Percentiles rank a stretch among this genome's conserved stretches.
Evolutionary conservation across 352 stramenopile genomes (phyloP).

Genomic region (Pythium brachiatum): DNA sequence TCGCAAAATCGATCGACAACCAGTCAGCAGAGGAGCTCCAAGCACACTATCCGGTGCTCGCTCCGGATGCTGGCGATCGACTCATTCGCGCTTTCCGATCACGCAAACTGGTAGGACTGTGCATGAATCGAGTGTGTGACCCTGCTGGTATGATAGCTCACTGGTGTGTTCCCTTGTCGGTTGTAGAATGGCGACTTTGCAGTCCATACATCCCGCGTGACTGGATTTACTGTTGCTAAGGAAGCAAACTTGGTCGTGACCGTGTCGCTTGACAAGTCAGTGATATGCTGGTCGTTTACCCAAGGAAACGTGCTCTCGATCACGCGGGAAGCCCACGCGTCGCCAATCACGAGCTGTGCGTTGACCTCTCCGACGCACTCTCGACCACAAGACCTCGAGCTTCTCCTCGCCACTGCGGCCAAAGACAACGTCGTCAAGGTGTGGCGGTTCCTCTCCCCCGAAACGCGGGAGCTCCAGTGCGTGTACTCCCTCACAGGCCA

Average conservation of each 20-base stretch:
- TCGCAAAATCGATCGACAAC: neutral
- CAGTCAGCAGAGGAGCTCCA: neutral
- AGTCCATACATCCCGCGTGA: conserved; percentile 48
- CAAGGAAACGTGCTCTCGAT: conserved; percentile 35
- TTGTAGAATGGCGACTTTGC: conserved; percentile 36
- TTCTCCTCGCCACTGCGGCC: conserved; percentile 49
- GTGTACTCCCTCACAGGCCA: conserved; percentile 50
- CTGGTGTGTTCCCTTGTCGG: no score
- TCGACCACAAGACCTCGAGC: conserved; percentile 21
- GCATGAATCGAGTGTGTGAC: no score
- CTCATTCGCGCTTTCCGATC: conserved; percentile 5
- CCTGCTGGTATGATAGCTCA: no score
- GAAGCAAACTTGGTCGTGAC: conserved; percentile 45
- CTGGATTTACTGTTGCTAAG: conserved; percentile 37
- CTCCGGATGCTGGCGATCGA: neutral
- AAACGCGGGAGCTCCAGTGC: conserved; percentile 25
- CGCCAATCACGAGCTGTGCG: conserved; percentile 49
- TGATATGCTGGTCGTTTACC: conserved; percentile 47
- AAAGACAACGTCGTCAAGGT: conserved; percentile 71
- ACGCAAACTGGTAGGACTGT: conserved; percentile 11
- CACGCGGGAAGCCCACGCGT: conserved; percentile 39
- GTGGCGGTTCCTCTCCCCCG: conserved; percentile 28
- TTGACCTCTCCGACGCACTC: conserved; percentile 33
- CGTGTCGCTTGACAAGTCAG: conserved; percentile 40
- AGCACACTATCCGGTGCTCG: neutral